phyloP scores from a whole-genome alignment of 2,329 filamentous ascomycete species.

The Talaromyces sp. region DNA sequence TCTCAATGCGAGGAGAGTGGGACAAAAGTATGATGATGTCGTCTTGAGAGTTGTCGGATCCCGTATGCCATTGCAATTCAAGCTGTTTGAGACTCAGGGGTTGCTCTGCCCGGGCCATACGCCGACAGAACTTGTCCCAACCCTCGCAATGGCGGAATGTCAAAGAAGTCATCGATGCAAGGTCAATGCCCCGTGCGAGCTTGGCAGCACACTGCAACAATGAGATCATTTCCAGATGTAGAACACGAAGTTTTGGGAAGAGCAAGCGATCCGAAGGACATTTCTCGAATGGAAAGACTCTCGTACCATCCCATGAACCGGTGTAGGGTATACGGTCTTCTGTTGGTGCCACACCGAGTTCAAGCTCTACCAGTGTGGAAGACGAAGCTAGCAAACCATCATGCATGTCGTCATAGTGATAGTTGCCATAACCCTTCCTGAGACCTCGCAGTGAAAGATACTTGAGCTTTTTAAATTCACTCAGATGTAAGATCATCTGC shows the following conservation, averaged over 20 bases:
- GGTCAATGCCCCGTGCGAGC: background rate
- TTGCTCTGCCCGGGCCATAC: background rate
- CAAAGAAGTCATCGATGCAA: background rate
- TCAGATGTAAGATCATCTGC: background rate
- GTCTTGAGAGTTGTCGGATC: background rate
- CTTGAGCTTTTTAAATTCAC: conserved; percentile 7
- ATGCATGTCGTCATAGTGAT: background rate
- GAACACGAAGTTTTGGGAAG: background rate
- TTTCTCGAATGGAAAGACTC: background rate
- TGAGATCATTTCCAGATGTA: background rate
- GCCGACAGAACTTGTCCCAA: background rate
- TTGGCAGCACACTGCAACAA: background rate
- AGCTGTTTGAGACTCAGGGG: background rate
- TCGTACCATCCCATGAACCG: background rate
- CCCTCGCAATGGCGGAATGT: background rate
- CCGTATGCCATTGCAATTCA: background rate
- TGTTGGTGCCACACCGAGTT: background rate
- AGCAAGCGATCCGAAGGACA: background rate
- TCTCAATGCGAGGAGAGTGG: background rate
- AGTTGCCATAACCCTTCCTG: background rate
- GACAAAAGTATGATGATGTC: background rate
- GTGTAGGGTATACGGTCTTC: background rate
- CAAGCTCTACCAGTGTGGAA: background rate
- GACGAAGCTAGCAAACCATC: background rate
- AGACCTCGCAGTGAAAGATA: background rate